Percentiles rank a stretch among this genome's conserved stretches.
phyloP scores from a whole-genome alignment of 257 asterid species.

The Przewalskia tangutica region DNA sequence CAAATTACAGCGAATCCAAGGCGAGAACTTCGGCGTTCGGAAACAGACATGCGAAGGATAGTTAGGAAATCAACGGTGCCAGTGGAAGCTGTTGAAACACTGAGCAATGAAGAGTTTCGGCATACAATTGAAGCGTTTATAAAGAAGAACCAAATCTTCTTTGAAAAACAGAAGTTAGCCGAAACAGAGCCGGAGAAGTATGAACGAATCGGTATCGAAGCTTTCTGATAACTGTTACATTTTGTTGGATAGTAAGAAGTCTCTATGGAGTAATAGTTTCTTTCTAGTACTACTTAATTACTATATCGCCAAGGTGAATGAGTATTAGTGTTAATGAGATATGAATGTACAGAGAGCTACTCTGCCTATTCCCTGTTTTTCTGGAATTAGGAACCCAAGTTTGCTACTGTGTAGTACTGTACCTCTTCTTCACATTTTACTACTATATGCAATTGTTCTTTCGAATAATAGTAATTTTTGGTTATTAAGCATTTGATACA shows the following conservation, averaged over 20 bases:
- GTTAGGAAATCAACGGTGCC: neutral
- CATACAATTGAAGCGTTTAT: slow-evolving; percentile 63
- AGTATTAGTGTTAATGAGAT: slow-evolving; percentile 1
- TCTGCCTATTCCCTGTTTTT: slow-evolving; percentile 20
- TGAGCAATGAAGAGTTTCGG: slow-evolving; percentile 70
- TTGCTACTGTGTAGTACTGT: neutral
- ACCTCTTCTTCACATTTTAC: neutral
- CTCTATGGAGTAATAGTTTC: neutral
- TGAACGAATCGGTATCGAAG: neutral
- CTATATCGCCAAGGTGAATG: neutral
- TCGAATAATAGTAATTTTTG: neutral
- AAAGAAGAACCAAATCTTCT: slow-evolving; percentile 22
- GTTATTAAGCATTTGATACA: neutral
- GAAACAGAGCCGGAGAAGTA: slow-evolving; percentile 10
- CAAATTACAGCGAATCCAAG: slow-evolving; percentile 31
- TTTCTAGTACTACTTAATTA: neutral
- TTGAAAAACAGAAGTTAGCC: slow-evolving; percentile 23
- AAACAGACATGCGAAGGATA: slow-evolving; percentile 25
- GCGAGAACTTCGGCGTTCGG: slow-evolving; percentile 50
- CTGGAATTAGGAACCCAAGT: slow-evolving; percentile 14
- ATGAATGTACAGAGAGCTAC: slow-evolving; percentile 12
- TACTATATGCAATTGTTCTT: neutral
- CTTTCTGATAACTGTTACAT: neutral
- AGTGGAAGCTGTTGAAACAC: slow-evolving; percentile 31
- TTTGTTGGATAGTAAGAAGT: neutral